Base-by-base conservation (phyloP, 768 basidiomycete genomes). In the Hemileccinum impolitum region DNA sequence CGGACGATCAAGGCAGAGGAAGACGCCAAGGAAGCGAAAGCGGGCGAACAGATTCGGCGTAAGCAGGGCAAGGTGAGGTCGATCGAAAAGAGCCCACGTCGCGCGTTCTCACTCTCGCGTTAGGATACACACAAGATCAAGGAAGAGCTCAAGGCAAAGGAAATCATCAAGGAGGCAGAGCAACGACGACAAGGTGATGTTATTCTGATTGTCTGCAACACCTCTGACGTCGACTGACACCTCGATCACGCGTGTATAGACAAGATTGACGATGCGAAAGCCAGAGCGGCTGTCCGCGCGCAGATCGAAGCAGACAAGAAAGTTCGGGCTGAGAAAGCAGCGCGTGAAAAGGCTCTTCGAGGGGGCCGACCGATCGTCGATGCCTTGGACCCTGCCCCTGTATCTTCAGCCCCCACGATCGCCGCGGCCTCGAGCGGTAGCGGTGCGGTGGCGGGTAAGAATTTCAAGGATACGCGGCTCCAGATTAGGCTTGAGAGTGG, bases 271-370 rank as follows among this genome's bases (percentile, higher is more conserved):
- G 95, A 98, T 42, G 84, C 84, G 11, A 85, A 84, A 60, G 94
- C 93, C 2, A 83, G 74, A 54, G 90, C 90, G 3, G 88, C 89
- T 1, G 75, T 97, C 62, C 93, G 92, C 64, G 90, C 88, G 1
- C 94, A 96, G 66, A 96, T 97, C 56, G 94, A 94, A 68, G 90
- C 85, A 0, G 94, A 96, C 73, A 98, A 94, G 72, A 80, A 81
- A 45, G 85, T 81, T 9, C 82, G 95, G 17, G 91, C 91, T 0
- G 93, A 88, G 63, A 94, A 90, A 60, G 76, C 84, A 2, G 94
- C 94, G 0, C 74, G 84, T 40, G 95, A 97, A 70, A 97, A 97
- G 65, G 94, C 94, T 0, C 64, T 94, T 7, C 80, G 94, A 28
- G 92, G 95, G 31, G 94, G 94, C 1, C 72, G 73, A 46, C 62